phyloP scores from a whole-genome alignment of 257 asterid species.

The Penstemon barbatus region DNA sequence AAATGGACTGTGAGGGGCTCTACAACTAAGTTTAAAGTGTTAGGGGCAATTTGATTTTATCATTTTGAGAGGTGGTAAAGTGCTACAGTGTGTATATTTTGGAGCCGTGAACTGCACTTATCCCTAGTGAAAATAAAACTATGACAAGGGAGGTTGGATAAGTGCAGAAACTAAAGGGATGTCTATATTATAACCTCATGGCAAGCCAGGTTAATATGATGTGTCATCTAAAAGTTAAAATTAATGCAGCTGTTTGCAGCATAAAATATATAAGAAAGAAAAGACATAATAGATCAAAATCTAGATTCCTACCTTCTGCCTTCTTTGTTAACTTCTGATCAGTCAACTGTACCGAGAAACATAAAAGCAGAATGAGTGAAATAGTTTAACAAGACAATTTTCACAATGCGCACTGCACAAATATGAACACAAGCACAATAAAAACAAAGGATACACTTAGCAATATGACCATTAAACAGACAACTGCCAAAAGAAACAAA shows the following conservation, averaged over 20 bases:
- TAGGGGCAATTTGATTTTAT: too few relatives aligned
- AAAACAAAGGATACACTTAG: neutral
- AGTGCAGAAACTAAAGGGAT: neutral
- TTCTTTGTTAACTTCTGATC: conserved; percentile 64
- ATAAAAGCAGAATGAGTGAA: conserved; percentile 24
- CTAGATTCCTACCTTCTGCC: conserved; percentile 69
- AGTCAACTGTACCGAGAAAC: conserved; percentile 51
- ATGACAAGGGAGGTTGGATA: neutral
- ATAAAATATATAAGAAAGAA: neutral
- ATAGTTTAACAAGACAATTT: conserved; percentile 10
- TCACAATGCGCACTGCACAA: conserved; percentile 8
- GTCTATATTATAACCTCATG: neutral
- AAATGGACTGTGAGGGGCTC: too few relatives aligned
- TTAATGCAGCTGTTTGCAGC: too few relatives aligned
- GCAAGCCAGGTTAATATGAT: neutral
- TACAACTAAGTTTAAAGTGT: too few relatives aligned
- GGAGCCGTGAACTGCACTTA: too few relatives aligned
- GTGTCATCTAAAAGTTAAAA: neutral
- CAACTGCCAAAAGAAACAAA: neutral
- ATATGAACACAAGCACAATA: conserved; percentile 14
- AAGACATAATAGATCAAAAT: neutral
- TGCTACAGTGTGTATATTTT: too few relatives aligned
- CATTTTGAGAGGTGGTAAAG: too few relatives aligned
- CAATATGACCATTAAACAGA: conserved; percentile 17
- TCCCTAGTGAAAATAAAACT: neutral